Percentiles rank a stretch among this genome's conserved stretches.
Conservation (phyloP, 2,329 filamentous ascomycete species). For the Bipolaris bicolor region DNA sequence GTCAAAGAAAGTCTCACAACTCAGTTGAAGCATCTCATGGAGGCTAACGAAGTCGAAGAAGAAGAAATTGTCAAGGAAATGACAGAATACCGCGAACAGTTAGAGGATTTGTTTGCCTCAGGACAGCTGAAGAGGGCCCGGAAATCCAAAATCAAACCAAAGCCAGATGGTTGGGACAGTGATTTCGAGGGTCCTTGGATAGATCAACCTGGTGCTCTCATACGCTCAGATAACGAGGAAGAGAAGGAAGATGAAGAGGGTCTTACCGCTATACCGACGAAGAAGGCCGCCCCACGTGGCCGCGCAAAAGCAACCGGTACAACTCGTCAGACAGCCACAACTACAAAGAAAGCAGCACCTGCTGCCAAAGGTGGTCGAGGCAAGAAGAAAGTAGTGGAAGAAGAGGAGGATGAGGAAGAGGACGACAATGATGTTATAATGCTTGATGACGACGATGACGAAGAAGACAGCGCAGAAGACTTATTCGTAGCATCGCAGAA, state of each 20-base stretch:
- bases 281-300: constrained; percentile 53
- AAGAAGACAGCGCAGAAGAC: constrained; percentile 55
- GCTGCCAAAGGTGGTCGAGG: constrained; percentile 47
- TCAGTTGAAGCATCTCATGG: constrained; percentile 53
- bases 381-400: constrained; percentile 51
- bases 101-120: constrained; percentile 73
- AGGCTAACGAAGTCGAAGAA: constrained; percentile 68
- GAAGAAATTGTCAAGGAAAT: constrained; percentile 75
- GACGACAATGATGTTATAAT: constrained; percentile 50
- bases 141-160: constrained; percentile 70
- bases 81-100: constrained; percentile 70
- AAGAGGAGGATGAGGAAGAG: constrained; percentile 53
- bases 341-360: constrained; percentile 42
- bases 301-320: constrained; percentile 52
- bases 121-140: constrained; percentile 65
- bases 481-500: constrained; percentile 50
- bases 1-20: constrained; percentile 52
- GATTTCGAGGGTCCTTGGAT: constrained; percentile 88
- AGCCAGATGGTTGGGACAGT: constrained; percentile 84
- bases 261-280: constrained; percentile 40
- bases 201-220: constrained; percentile 72
- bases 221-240: constrained; percentile 59
- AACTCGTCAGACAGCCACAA: constrained; percentile 37
- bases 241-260: constrained; percentile 50
- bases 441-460: constrained; percentile 55